Base-by-base conservation (phyloP, 2,329 filamentous ascomycete species). In the Anthostomella pinea region DNA sequence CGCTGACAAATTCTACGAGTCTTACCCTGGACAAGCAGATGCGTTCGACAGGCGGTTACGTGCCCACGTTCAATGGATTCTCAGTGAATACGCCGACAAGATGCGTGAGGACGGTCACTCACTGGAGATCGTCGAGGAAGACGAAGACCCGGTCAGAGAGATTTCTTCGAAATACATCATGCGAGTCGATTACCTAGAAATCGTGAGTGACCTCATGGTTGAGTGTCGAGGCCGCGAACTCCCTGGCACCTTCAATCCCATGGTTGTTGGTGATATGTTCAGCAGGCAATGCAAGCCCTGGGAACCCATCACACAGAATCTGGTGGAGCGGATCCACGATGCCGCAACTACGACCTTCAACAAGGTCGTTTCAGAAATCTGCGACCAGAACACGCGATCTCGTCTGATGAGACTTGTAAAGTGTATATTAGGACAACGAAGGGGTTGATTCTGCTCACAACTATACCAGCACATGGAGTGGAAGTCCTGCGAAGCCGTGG, bases 1-100 rank as follows among this genome's bases (percentile, higher is more conserved):
- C 35, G 58, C 64, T 4, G 49, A 66, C 36, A 9, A 38, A 0
- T 75, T 73, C 53, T 75, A 74, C 41, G 63, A 52, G 34, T 51
- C 49, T 19, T 37, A 40, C 17, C 45, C 46, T 2, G 46, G 44
- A 6, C 48, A 52, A 9, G 42, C 38, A 9, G 51, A 56, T 20
- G 53, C 48, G 3, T 53, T 53, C 14, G 44, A 48, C 4, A 49
- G 53, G 20, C 45, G 53, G 13, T 33, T 53, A 2, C 48, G 53
- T 1, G 53, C 53, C 9, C 41, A 54, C 14, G 46, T 56, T 18
- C 51, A 56, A 21, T 45, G 36, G 27, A 52, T 47, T 7, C 45
- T 56, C 6, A 20, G 34, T 2, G 16, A 42, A 1, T 54, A 56
- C 26, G 43, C 53, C 6, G 34, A 46, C 3, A 34, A 52, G 28